Base-by-base conservation (phyloP, 495 filamentous ascomycete genomes). In the Xylaria cubensis region DNA sequence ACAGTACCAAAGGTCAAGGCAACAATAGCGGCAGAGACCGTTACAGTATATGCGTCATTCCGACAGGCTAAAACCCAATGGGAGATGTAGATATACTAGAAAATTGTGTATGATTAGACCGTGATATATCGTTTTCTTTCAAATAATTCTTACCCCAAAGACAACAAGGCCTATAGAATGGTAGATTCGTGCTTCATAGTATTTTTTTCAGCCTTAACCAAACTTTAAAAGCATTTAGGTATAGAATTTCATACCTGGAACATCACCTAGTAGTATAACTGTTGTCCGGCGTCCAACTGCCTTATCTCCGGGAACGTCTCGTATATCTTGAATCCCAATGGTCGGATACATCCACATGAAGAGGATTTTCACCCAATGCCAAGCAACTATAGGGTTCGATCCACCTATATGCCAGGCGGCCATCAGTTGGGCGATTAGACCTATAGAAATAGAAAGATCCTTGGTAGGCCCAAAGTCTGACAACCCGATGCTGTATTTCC, bases 321-420 rank as follows among this genome's bases (percentile, higher is more conserved):
- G 55, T 34, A 58, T 15, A 34, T 58, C 55, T 19, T 58, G 55
- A 34, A 58, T 58, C 19, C 55, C 55, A 34, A 58, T 58, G 4
- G 55, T 58, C 29, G 55, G 24, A 34, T 17, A 58, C 55, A 58
- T 58, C 55, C 55, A 58, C 55, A 58, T 6, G 9, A 17, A 2
- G 26, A 58, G 26, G 7, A 58, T 15, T 34, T 58, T 58, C 13
- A 34, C 55, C 55, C 55, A 58, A 4, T 34, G 55, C 26, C 55
- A 34, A 29, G 26, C 34, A 4, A 58, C 13, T 7, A 8, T 2
- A 13, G 55, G 13, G 55, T 58, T 17, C 26, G 29, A 58, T 58
- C 55, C 55, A 58, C 55, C 55, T 26, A 58, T 58, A 58, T 58
- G 55, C 24, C 55, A 29, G 26, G 55, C 55, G 24, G 55, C 26